Evolutionary conservation across 768 basidiomycete genomes (phyloP), one percentile per base, ranked within the genome.

Genomic region (Termitomyces sp.): DNA sequence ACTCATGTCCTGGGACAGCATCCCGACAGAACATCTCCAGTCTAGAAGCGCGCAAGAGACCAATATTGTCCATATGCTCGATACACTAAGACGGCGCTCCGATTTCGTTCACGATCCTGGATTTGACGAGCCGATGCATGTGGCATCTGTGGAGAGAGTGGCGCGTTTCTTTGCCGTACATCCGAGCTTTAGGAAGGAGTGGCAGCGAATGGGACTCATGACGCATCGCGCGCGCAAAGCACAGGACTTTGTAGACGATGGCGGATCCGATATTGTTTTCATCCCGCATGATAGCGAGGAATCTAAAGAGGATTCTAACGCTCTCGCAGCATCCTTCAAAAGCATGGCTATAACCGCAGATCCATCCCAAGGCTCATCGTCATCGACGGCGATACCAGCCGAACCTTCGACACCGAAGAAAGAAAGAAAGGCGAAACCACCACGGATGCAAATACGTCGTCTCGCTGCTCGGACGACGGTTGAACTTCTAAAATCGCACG

Each of bases 171-270:
- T 46, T 30, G 46, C 23, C 4, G 44, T 44, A 4, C 55, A 59
- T 32, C 53, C 56, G 5, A 52, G 11, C 8, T 53, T 42, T 23
- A 40, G 58, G 16, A 55, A 54, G 37, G 61, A 57, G 45, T 62
- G 61, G 61, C 52, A 58, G 45, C 44, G 59, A 5, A 28, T 62
- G 44, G 59, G 59, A 5, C 39, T 62, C 28, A 42, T 62, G 54
- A 10, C 34, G 2, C 44, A 44, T 39, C 42, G 59, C 8, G 14
- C 19, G 4, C 52, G 27, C 16, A 8, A 39, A 25, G 0, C 10
- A 27, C 43, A 44, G 25, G 16, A 7, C 8, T 27, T 6, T 3
- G 43, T 4, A 7, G 25, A 27, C 35, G 10, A 40, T 9, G 51
- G 28, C 27, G 27, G 10, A 21, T 0, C 21, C 14, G 41, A 21